A percentile compares a stretch with the other conserved stretches of the same genome.
Conservation (phyloP, 345 rosid genomes). For the Murraya paniculata region DNA sequence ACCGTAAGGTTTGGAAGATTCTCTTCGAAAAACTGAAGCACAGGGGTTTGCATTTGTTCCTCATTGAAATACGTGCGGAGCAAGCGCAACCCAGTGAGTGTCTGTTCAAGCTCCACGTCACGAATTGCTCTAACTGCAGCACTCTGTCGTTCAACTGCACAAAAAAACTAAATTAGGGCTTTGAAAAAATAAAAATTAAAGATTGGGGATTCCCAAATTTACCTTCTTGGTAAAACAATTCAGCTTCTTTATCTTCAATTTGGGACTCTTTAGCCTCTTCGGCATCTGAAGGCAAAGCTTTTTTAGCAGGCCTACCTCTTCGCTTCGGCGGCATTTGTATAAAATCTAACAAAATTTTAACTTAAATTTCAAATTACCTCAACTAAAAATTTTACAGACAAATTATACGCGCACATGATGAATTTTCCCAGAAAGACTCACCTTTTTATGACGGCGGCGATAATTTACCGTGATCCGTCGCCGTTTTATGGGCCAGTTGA, state of each 20-base stretch:
- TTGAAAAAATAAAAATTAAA: background rate
- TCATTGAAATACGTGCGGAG: constrained; percentile 53
- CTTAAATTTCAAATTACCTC: background rate
- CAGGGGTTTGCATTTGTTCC: constrained; percentile 57
- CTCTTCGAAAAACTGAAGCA: constrained; percentile 54
- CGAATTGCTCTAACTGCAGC: constrained; percentile 73
- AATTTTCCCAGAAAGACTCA: background rate
- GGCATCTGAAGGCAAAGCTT: background rate
- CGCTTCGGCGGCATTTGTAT: constrained; percentile 7
- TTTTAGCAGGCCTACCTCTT: constrained; percentile 8
- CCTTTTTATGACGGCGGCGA: background rate
- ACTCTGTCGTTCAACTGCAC: constrained; percentile 58
- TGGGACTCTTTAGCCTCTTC: background rate
- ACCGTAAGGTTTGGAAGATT: constrained; percentile 55
- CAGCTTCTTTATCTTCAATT: constrained; percentile 3
- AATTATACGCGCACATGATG: background rate
- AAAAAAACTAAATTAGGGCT: background rate
- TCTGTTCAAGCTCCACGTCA: constrained; percentile 68
- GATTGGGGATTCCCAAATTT: background rate
- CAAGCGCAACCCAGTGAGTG: constrained; percentile 52
- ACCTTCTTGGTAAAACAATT: constrained; percentile 7
- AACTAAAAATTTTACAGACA: background rate
- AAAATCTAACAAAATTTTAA: background rate
- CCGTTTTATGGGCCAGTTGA: background rate
- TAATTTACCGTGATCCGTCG: background rate